Percentiles rank a stretch among this genome's conserved stretches.
Conservation (phyloP, 495 filamentous ascomycete species). For the Podospora bellae-mahoneyi region DNA sequence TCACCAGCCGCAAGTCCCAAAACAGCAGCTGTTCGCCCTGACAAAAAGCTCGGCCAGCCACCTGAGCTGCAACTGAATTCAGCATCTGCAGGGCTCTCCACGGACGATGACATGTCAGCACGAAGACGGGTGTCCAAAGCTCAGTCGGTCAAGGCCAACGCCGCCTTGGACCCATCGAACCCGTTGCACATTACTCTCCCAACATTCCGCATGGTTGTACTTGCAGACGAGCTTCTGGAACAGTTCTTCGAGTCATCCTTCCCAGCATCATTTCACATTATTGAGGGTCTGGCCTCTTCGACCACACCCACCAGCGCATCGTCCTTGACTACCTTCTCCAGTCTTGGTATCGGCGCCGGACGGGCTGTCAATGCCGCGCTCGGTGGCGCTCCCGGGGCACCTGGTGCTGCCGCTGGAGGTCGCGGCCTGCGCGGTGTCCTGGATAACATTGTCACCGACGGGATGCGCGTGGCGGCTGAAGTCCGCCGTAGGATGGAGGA, state of each 20-base stretch:
- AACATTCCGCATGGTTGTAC: constrained; percentile 97
- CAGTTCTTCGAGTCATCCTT: constrained; percentile 88
- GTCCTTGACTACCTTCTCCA: constrained; percentile 77
- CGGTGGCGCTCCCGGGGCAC: constrained; percentile 28
- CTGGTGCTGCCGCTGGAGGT: constrained; percentile 51
- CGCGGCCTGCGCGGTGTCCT: constrained; percentile 87
- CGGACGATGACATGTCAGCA: constrained; percentile 10
- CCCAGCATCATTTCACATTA: constrained; percentile 60
- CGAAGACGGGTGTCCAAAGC: constrained; percentile 49
- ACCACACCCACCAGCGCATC: constrained; percentile 36
- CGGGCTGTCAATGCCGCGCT: constrained; percentile 36
- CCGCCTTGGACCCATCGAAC: constrained; percentile 85
- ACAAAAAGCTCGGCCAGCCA: constrained; percentile 16
- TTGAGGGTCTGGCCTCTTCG: constrained; percentile 40
- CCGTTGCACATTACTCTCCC: constrained; percentile 95
- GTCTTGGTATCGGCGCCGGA: constrained; percentile 53
- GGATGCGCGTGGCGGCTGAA: constrained; percentile 90
- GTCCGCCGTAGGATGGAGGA: constrained; percentile 91
- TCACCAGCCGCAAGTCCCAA: constrained; percentile 38
- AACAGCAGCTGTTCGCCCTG: constrained; percentile 31
- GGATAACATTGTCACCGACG: constrained; percentile 95
- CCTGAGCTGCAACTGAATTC: constrained; percentile 27
- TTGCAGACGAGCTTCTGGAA: constrained; percentile 92
- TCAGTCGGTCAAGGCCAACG: constrained; percentile 68
- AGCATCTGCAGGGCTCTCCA: constrained; percentile 2